Percentiles rank a stretch among this genome's conserved stretches.
phyloP scores from a whole-genome alignment of 108 stramenopile species.

The Skeletonema marinoi region DNA sequence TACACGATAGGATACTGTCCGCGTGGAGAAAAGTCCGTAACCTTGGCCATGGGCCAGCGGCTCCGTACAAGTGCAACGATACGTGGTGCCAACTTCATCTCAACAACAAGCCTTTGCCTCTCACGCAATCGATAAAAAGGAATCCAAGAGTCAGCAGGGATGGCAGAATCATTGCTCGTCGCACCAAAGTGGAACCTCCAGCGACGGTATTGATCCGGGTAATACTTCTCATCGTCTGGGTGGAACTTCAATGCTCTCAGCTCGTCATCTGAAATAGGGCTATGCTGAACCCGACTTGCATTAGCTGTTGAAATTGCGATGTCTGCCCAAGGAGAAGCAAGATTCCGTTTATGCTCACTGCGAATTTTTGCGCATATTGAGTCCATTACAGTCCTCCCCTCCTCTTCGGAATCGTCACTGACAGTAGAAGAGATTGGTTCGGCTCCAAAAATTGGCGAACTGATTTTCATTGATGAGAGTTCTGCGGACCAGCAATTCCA shows the following conservation, averaged over 20 bases:
- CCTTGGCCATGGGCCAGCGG: constrained; percentile 69
- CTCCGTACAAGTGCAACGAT: constrained; percentile 66
- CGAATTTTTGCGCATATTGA: constrained; percentile 13
- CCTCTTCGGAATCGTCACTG: constrained; percentile 36
- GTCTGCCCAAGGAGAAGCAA: not conserved
- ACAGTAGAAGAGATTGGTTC: constrained; percentile 5
- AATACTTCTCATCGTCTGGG: constrained; percentile 67
- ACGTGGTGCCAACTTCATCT: constrained; percentile 70
- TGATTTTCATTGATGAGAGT: constrained; percentile 54
- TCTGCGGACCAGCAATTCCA: constrained; percentile 77
- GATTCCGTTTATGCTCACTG: constrained; percentile 20
- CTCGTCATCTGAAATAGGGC: constrained; percentile 44
- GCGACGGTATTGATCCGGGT: constrained; percentile 59
- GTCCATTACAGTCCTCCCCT: constrained; percentile 19
- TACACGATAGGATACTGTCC: constrained; percentile 38
- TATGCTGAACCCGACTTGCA: not conserved
- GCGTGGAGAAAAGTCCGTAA: constrained; percentile 54
- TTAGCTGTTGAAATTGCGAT: not conserved
- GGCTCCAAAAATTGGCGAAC: constrained; percentile 38
- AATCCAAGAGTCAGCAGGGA: constrained; percentile 48
- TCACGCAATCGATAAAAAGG: constrained; percentile 62
- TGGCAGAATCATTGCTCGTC: not conserved
- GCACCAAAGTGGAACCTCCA: constrained; percentile 65
- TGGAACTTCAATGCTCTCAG: constrained; percentile 44
- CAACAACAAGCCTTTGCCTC: constrained; percentile 58